Evolutionary conservation across 116 monocot species (phyloP), one percentile per base, ranked within the genome.

Genomic region (Trichopus zeylanicus): DNA sequence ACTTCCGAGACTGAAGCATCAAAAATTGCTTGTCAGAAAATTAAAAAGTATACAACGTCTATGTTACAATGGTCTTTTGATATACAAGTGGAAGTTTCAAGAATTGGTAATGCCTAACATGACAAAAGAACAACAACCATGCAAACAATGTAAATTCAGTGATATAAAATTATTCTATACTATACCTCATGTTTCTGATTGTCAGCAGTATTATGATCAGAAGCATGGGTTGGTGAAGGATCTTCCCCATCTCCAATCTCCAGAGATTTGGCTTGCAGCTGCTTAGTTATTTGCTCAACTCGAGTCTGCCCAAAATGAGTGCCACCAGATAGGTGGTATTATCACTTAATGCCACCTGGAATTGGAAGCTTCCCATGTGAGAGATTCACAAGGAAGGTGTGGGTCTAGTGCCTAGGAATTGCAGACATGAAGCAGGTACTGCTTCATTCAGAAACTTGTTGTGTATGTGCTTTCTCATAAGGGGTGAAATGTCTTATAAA

Each of bases 301-400:
- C 97, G 78, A 98, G 70, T 80, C 97, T 98, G 97, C 78, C 72
- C 75, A 76, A 73, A 87, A 74, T 61, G 70, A 73, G 70, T 71
- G 62, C 85, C 83, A 75, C 70, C 79, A 79, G 64, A 85, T 55
- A 81, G 81, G 85, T 59, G 87, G 74, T 86, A 78, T 78, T 66
- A 85, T 87, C 83, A 90, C 60, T 90, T 89, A 95, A 79, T 83
- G 81, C 71, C 76, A 77, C 83, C 86, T 74, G 83, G 86, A 86
- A 81, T 75, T 72, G 63, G 74, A 89, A 95, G 74, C 69, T 82
- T 75, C 79, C 75, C 62, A 67, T 56, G 67, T 86, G 69, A 86
- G 77, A 77, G 52, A 74, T 66, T 69, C 70, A 69, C 46, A 71
- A 78, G 63, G 69, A 64, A 68, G 73, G 48, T 63, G 29, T 22